Evolutionary conservation across 2,329 filamentous ascomycete species (phyloP), one percentile per base, ranked within the genome.

Genomic region (Aspergillus neoniger): DNA sequence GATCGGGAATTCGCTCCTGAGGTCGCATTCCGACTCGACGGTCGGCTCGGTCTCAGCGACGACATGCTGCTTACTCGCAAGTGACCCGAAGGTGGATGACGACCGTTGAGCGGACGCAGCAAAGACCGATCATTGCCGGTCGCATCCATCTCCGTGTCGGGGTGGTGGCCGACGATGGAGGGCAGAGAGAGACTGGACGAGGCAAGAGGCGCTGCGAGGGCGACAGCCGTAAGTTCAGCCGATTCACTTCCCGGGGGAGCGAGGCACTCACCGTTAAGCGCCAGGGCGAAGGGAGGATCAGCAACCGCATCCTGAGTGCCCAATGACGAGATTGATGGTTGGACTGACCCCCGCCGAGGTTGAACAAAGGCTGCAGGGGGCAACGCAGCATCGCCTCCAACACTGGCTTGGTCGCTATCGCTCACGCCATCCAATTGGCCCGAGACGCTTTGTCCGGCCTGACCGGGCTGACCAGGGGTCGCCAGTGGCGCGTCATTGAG

Each of bases 301-400:
- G 54, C 52, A 52, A 55, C 64, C 50, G 55, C 64, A 49, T 64
- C 69, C 25, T 67, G 64, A 15, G 58, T 51, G 9, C 65, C 69
- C 55, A 73, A 64, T 15, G 70, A 70, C 25, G 72, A 74, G 48
- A 72, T 56, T 1, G 71, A 73, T n/a, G 61, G 55, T 36, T 50
- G 47, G 41, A 38, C 23, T 10, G 19, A 30, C 23, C 48, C 50
- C 41, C 58, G 58, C 12, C 43, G 55, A 17, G 60, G 17, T 44
- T 61, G 36, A 17, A 49, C 39, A 49, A 57, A 47, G 63, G 57
- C 12, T 63, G 55, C 25, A 60, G 59, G 39, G 36, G 58, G 8
- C 23, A n/a, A 14, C 54, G 55, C n/a, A 50, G 8, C 14, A 44
- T 44, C 41, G 4, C 12, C 41, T 12, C 17, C 41, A 21, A 8